A percentile compares a stretch with the other conserved stretches of the same genome.
These are phyloP conservation scores for Astragalus glycyphyllos DNA, from an alignment of 306 rosid species.

Conservation along the genomic window DNA sequence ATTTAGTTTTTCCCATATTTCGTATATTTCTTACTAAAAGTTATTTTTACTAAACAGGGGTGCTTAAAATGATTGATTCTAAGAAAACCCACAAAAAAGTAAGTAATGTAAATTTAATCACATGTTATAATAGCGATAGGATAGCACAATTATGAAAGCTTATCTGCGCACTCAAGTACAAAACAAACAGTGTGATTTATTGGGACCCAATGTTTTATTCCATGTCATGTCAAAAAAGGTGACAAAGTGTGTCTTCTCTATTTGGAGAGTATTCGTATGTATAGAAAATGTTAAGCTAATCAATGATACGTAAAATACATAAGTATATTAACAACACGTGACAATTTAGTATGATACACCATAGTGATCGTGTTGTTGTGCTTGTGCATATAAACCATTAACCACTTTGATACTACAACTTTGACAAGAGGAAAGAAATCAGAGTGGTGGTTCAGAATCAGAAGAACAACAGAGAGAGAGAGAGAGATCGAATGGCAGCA, in stretches of 20 bases:
- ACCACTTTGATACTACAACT: neutral
- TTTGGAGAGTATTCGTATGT: too few relatives aligned
- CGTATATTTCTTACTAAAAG: too few relatives aligned
- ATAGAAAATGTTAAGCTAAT: neutral
- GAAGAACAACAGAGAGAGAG: neutral
- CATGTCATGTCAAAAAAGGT: neutral
- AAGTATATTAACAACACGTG: neutral
- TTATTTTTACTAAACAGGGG: too few relatives aligned
- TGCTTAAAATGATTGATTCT: too few relatives aligned
- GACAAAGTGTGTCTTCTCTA: too few relatives aligned
- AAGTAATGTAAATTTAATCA: too few relatives aligned
- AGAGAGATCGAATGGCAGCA: constrained; percentile 56
- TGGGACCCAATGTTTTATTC: neutral
- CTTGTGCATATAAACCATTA: neutral
- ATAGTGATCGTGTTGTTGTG: neutral
- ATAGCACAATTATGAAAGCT: too few relatives aligned
- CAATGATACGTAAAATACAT: too few relatives aligned
- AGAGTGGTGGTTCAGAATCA: neutral
- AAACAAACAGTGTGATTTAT: neutral
- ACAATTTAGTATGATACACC: neutral
- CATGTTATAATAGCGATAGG: too few relatives aligned
- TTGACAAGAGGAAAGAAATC: neutral
- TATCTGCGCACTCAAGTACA: neutral
- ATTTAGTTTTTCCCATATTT: too few relatives aligned
- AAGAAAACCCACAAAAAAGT: too few relatives aligned